Base-by-base conservation (phyloP, 2,329 filamentous ascomycete species). In the Apiospora phragmitis region DNA sequence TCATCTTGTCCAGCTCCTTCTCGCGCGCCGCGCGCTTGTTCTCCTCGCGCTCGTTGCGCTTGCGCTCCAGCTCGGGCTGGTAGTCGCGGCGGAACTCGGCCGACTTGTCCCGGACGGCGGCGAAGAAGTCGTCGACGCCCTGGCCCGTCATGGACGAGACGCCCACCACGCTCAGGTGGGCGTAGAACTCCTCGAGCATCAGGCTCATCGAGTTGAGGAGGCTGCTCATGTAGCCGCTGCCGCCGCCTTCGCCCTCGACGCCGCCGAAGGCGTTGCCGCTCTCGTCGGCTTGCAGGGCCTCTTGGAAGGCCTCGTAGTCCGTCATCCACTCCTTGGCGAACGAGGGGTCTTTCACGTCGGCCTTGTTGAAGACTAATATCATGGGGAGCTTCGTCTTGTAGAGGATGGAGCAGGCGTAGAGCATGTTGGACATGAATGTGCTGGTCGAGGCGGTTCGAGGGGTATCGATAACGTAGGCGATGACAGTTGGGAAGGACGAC, bases 261-360 rank as follows among this genome's bases (percentile, higher is more conserved):
- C 92, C 91, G 16, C 93, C 93, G 77, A 94, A 93, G 0, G 89
- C 90, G 65, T 94, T 94, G 9, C 88, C 86, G 70, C 92, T 90
- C 80, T 98, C 94, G 78, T 98, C 96, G 35, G 89, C 85, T 67
- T 90, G 89, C 65, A 99, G 85, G 0, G 97, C 95, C 21, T 90
- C 90, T 80, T 98, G 96, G 83, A 99, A 99, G 0, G 93, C 91
- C 75, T 99, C 96, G 78, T 98, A 99, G 81, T 99, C 95, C 7
- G 95, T 97, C 96, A 99, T 99, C 96, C 97, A 99, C 79, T 98
- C 94, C 83, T 95, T 96, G 1, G 95, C 96, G 78, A 97, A 97
- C 35, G 89, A 88, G 0, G 94, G 94, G 77, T 97, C 93, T 80
- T 97, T 94, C 55, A 97, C 94, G 78, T 99, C 96, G 0, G 95